phyloP scores from a whole-genome alignment of 208 protist genomes.

The Acanthamoeba sp. region DNA sequence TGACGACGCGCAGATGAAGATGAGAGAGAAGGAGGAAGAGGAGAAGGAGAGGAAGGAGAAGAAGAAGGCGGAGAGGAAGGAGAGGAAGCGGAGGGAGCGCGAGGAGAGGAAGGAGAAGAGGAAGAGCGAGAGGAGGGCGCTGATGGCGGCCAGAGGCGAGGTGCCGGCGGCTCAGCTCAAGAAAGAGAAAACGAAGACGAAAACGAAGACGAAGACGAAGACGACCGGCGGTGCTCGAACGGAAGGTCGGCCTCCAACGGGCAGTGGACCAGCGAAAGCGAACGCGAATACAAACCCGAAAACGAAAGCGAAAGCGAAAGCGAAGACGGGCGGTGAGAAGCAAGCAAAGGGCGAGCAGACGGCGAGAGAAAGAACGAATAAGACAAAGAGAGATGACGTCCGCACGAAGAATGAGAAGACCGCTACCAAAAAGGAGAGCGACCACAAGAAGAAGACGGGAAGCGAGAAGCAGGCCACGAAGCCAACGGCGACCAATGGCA shows the following conservation, averaged over 20 bases:
- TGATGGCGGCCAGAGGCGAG: background rate
- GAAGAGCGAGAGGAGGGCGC: background rate
- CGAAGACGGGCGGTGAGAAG: background rate
- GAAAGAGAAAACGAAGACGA: background rate
- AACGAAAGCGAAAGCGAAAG: background rate
- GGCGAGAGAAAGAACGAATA: background rate
- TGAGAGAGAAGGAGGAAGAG: background rate
- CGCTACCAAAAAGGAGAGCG: too few species aligned
- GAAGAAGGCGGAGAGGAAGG: constrained; percentile 16
- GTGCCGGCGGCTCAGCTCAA: background rate
- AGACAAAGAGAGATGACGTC: background rate
- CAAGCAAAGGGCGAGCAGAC: background rate
- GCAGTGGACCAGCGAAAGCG: background rate
- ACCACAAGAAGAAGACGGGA: background rate
- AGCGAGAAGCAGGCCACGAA: background rate
- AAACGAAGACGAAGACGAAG: background rate
- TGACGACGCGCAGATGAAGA: background rate
- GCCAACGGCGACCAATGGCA: background rate
- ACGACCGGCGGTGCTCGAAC: background rate
- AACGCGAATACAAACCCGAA: background rate
- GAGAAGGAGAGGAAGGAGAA: background rate
- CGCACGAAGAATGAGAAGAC: too few species aligned
- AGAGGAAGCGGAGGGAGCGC: background rate
- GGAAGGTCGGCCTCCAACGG: background rate
- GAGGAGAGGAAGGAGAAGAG: background rate